These are phyloP conservation scores for Heliamphora pulchella DNA, from an alignment of 179 eudicot species.

Conservation along the genomic window DNA sequence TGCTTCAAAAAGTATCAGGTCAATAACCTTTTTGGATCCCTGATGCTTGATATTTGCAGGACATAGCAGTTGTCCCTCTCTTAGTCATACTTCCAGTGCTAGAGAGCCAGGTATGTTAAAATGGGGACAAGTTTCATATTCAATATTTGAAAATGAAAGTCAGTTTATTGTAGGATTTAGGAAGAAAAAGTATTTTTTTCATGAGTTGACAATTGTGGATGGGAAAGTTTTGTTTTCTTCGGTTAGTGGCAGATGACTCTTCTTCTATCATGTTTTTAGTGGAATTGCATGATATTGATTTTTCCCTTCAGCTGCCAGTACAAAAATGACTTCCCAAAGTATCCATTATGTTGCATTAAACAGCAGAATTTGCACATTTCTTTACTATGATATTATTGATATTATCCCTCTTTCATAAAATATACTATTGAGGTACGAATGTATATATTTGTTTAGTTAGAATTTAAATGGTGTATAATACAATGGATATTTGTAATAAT, in stretches of 20 bases:
- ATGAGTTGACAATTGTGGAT: neutral
- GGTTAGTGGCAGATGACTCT: neutral
- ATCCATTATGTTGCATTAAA: neutral
- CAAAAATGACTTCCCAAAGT: neutral
- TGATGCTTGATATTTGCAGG: slow-evolving; percentile 55
- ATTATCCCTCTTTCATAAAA: no score
- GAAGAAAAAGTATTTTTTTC: neutral
- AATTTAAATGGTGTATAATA: no score
- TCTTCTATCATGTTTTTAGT: neutral
- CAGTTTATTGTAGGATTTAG: neutral
- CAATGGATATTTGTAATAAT: no score
- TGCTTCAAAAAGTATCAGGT: slow-evolving; percentile 16
- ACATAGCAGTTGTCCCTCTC: slow-evolving; percentile 98
- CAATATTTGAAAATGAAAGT: neutral
- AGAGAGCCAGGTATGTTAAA: slow-evolving; percentile 72
- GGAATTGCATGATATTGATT: neutral
- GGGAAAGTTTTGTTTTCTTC: neutral
- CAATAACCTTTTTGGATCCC: slow-evolving; percentile 17
- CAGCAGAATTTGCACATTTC: neutral
- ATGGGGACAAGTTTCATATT: neutral
- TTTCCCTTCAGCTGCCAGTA: neutral
- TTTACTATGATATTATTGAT: neutral
- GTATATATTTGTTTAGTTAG: no score
- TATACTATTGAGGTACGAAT: no score
- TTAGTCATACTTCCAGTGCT: slow-evolving; percentile 96